Base-by-base conservation (phyloP, 306 rosid species). In the Vachellia collinsii region DNA sequence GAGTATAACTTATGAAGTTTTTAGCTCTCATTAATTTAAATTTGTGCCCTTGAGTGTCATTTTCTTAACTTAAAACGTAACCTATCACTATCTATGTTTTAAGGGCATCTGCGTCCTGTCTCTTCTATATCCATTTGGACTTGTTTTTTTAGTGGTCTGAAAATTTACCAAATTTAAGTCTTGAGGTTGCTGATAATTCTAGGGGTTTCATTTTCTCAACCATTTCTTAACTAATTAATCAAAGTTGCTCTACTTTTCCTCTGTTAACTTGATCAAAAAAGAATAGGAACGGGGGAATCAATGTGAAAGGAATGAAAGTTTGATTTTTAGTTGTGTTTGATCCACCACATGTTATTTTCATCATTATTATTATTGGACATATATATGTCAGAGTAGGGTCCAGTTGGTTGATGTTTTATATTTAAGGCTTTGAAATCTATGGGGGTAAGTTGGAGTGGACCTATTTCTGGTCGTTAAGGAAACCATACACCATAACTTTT, bases 321-420 rank as follows among this genome's bases (percentile, higher is more conserved):
- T 65, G 70, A 36, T 75, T 38, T 20, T 46, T 29, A 37, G 16
- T 54, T 6, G 20, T 25, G 22, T 75, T n/a, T 20, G 6, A 12
- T 36, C 17, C 37, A 11, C 34, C 46, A 58, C 22, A 22, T 58
- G 2, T n/a, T 54, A 66, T 38, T 48, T 14, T 48, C 34, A 29
- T 29, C 34, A 29, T 29, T 53, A 54, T 53, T 37, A 46, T 73
- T 13, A 51, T 11, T 51, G 77, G 34, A 56, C 1, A 34, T 6
- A 20, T 56, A 56, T 20, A n/a, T n/a, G 77, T 6, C 66, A 74
- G 66, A 53, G 66, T 75, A 38, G 66, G 65, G 66, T 51, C 63
- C 29, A n/a, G 6, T 38, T 53, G 65, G 48, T n/a, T 12, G 25
- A 23, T 37, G 4, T 69, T 20, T 56, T 9, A 12, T 54, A 11